Conservation (phyloP, 768 basidiomycete species). For the Lentinula boryana region DNA sequence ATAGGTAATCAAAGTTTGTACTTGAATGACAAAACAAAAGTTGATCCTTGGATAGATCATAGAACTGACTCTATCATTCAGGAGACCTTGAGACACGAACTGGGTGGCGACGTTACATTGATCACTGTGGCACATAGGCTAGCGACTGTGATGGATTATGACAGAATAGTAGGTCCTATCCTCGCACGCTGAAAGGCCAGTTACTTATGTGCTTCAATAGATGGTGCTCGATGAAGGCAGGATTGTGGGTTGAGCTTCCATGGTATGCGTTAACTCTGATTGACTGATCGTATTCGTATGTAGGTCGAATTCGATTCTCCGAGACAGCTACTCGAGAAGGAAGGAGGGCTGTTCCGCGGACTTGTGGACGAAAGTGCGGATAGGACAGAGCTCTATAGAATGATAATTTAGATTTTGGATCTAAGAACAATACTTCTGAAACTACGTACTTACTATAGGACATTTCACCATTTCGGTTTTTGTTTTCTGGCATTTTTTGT, state of each 20-base stretch:
- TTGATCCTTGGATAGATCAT: slow-evolving; percentile 32
- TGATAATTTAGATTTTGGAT: neutral
- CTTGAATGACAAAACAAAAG: neutral
- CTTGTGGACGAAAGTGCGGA: slow-evolving; percentile 29
- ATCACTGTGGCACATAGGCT: slow-evolving; percentile 37
- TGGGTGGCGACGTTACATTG: slow-evolving; percentile 29
- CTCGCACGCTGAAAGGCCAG: neutral
- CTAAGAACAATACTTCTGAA: neutral
- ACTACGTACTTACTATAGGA: slow-evolving; percentile 12
- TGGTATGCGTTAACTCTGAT: neutral
- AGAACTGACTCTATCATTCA: slow-evolving; percentile 60
- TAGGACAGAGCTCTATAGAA: neutral
- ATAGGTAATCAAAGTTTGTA: slow-evolving; percentile 29
- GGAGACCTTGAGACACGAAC: slow-evolving; percentile 24
- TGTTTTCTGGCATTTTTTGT: slow-evolving; percentile 64
- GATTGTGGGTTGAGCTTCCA: slow-evolving; percentile 5
- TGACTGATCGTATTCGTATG: slow-evolving; percentile 1
- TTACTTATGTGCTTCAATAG: slow-evolving; percentile 4
- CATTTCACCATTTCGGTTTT: slow-evolving; percentile 58
- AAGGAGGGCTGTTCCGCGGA: slow-evolving; percentile 29
- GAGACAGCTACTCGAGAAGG: slow-evolving; percentile 30
- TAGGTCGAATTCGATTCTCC: slow-evolving; percentile 39
- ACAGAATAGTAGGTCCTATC: slow-evolving; percentile 15
- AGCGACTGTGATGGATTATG: slow-evolving; percentile 23
- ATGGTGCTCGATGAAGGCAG: slow-evolving; percentile 32